Percentiles rank a stretch among this genome's conserved stretches.
These are phyloP conservation scores for Tremella yokohamensis DNA, from an alignment of 768 basidiomycete species.

Conservation along the genomic window DNA sequence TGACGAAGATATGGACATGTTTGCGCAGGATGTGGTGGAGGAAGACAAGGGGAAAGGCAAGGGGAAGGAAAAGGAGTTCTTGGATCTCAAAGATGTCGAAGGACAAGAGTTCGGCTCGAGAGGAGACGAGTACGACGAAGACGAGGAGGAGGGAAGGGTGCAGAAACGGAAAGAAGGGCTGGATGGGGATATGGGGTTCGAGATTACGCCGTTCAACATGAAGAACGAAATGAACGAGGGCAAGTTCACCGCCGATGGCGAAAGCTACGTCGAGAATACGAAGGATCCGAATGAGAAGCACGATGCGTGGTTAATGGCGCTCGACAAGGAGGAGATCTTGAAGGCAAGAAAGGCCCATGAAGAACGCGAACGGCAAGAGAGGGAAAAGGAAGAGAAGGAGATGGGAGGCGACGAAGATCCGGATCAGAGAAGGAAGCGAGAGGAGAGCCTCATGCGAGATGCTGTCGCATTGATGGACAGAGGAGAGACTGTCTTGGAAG, in stretches of 20 bases:
- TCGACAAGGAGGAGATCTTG: slow-evolving; percentile 81
- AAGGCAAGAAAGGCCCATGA: slow-evolving; percentile 71
- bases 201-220: slow-evolving; percentile 97
- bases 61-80: slow-evolving; percentile 66
- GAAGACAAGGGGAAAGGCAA: slow-evolving; percentile 51
- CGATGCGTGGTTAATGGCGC: slow-evolving; percentile 88
- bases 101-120: slow-evolving; percentile 74
- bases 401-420: slow-evolving; percentile 41
- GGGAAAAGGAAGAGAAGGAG: slow-evolving; percentile 71
- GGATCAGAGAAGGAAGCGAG: slow-evolving; percentile 32
- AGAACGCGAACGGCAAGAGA: slow-evolving; percentile 65
- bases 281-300: slow-evolving; percentile 88
- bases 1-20: slow-evolving; percentile 75
- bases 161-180: slow-evolving; percentile 60
- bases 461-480: slow-evolving; percentile 74
- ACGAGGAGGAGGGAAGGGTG: slow-evolving; percentile 73
- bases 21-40: slow-evolving; percentile 57
- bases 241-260: slow-evolving; percentile 88
- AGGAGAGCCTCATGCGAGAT: slow-evolving; percentile 45
- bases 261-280: slow-evolving; percentile 65
- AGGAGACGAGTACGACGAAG: slow-evolving; percentile 52
- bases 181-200: slow-evolving; percentile 71
- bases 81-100: slow-evolving; percentile 90
- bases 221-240: slow-evolving; percentile 98
- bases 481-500: slow-evolving; percentile 86